Percentiles rank a stretch among this genome's conserved stretches.
phyloP scores from a whole-genome alignment of 371 early-diverging fungal genomes.

The Batrachochytrium dendrobatidis region DNA sequence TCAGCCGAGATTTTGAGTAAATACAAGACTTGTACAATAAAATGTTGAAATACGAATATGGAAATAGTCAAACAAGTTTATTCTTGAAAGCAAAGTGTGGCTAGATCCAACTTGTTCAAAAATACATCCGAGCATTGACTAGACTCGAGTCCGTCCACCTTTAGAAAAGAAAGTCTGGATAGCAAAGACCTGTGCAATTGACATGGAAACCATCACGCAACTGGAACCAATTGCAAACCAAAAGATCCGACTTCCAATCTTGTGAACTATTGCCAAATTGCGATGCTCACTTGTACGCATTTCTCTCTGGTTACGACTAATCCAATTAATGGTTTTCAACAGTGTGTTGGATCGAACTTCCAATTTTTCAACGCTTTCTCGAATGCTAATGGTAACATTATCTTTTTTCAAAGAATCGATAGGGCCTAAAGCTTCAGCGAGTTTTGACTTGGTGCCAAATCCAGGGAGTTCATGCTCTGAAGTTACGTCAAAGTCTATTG shows the following conservation, averaged over 20 bases:
- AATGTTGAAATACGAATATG: no score
- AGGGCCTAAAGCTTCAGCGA: not conserved
- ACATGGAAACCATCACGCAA: conserved; percentile 66
- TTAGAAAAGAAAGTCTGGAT: conserved; percentile 42
- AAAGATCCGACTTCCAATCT: conserved; percentile 75
- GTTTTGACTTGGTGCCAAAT: not conserved
- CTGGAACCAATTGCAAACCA: conserved; percentile 79
- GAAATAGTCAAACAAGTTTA: no score
- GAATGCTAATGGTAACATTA: conserved; percentile 16
- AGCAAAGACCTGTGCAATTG: conserved; percentile 78
- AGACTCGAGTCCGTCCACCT: conserved; percentile 16
- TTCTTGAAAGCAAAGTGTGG: no score
- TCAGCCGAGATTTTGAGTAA: no score
- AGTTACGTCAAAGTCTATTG: conserved; percentile 81
- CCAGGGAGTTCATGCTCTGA: conserved; percentile 63
- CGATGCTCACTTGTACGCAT: conserved; percentile 83
- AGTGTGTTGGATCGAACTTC: not conserved
- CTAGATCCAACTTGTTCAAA: no score
- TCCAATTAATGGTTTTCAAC: conserved; percentile 47
- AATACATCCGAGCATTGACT: no score
- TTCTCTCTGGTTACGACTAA: conserved; percentile 72
- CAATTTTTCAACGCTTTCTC: conserved; percentile 13
- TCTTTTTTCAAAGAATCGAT: conserved; percentile 15
- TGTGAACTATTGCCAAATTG: conserved; percentile 75
- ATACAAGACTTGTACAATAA: no score